Conservation (phyloP, 169 alveolate genomes). For the Eimeria tenella region DNA sequence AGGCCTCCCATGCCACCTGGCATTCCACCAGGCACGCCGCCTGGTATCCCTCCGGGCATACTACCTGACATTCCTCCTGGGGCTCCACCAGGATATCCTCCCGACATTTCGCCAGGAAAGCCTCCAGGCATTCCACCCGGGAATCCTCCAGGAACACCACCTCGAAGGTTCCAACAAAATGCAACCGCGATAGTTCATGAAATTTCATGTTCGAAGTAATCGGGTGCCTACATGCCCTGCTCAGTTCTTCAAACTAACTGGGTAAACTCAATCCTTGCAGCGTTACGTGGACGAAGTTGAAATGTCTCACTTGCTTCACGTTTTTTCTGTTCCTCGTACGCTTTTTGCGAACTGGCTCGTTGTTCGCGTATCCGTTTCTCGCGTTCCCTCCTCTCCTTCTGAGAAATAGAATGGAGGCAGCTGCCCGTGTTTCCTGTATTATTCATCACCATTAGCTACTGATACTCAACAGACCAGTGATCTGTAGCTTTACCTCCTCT, state of each 20-base stretch:
- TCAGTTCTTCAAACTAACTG: too few species aligned
- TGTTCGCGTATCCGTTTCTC: slow-evolving; percentile 82
- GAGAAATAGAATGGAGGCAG: slow-evolving; percentile 16
- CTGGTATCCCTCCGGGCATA: slow-evolving; percentile 81
- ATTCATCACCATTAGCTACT: neutral
- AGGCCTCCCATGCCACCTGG: slow-evolving; percentile 80
- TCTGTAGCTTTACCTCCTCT: slow-evolving; percentile 75
- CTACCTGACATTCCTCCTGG: slow-evolving; percentile 84
- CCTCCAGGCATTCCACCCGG: slow-evolving; percentile 85
- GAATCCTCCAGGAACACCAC: slow-evolving; percentile 80
- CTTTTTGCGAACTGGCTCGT: slow-evolving; percentile 82
- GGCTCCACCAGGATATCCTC: slow-evolving; percentile 84
- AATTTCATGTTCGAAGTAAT: too few species aligned
- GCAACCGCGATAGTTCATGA: neutral
- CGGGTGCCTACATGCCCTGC: too few species aligned
- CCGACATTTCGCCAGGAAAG: slow-evolving; percentile 86
- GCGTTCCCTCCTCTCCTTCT: slow-evolving; percentile 82
- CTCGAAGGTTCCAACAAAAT: slow-evolving; percentile 81
- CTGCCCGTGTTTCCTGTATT: neutral
- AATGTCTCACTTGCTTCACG: slow-evolving; percentile 78
- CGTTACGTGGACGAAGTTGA: slow-evolving; percentile 70
- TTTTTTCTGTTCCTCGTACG: slow-evolving; percentile 82
- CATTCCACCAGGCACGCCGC: slow-evolving; percentile 85
- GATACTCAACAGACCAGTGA: neutral
- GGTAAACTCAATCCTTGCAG: too few species aligned